Conservation (phyloP, 768 basidiomycete species). For the Hemileccinum impolitum region DNA sequence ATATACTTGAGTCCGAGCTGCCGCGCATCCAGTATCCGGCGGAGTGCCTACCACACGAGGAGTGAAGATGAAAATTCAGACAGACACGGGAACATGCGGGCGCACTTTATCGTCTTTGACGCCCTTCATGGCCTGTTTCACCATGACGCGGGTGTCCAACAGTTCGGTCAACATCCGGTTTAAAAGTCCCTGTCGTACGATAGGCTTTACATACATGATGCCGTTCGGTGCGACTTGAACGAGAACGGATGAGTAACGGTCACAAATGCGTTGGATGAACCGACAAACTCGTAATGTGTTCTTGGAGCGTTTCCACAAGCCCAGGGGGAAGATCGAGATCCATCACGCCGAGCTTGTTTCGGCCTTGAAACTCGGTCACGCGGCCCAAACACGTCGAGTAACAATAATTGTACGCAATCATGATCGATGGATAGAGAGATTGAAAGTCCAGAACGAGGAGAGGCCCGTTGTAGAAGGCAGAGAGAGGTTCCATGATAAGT, state of each 20-base stretch:
- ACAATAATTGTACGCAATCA: slow-evolving; percentile 98
- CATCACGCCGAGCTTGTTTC: slow-evolving; percentile 83
- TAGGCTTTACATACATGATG: slow-evolving; percentile 86
- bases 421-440: slow-evolving; percentile 92
- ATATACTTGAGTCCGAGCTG: slow-evolving; percentile 94
- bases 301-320: slow-evolving; percentile 62
- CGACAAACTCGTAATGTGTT: slow-evolving; percentile 69
- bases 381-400: slow-evolving; percentile 96
- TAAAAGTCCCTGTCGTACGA: slow-evolving; percentile 80
- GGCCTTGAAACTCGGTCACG: slow-evolving; percentile 79
- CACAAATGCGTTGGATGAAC: not conserved
- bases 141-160: slow-evolving; percentile 94
- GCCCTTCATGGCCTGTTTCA: slow-evolving; percentile 93
- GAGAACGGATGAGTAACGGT: not conserved
- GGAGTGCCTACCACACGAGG: slow-evolving; percentile 52
- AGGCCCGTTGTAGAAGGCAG: slow-evolving; percentile 90
- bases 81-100: not conserved
- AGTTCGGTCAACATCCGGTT: slow-evolving; percentile 91
- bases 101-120: slow-evolving; percentile 70
- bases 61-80: not conserved
- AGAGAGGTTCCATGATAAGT: slow-evolving; percentile 90
- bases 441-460: slow-evolving; percentile 95
- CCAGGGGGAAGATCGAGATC: slow-evolving; percentile 68
- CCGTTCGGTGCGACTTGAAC: slow-evolving; percentile 90
- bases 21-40: slow-evolving; percentile 79